Evolutionary conservation across 2,329 filamentous ascomycete genomes (phyloP), one percentile per base, ranked within the genome.

Genomic region (Aspergillus spinulosporus): DNA sequence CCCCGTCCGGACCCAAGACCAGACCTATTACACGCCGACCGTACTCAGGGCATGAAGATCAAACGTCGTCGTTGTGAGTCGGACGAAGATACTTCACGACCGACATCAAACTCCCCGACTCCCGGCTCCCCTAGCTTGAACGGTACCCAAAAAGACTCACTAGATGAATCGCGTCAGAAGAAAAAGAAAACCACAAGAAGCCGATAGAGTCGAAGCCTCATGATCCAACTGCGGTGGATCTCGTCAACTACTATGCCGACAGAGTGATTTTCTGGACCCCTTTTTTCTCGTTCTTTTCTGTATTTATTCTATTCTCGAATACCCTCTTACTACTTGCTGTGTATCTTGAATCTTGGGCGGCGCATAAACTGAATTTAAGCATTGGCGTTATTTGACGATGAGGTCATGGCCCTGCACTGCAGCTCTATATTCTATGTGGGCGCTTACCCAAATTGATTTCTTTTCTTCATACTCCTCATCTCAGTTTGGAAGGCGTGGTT

Each of bases 141-240:
- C 15, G 9, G 43, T 46, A 8, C 45, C 37, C 14, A 9, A 21
- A 47, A 21, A 21, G 21, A 21, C 21, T 21, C 21, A 21, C 21
- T 21, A 21, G 21, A 21, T 21, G 21, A 21, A 21, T 21, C 21
- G 21, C 21, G 21, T 21, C 21, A 65, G 42, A 62, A 56, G 49
- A 65, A 64, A 42, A 64, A 58, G 39, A 54, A 55, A 34, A 59
- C 49, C 28, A 21, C 9, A 42, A 49, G 29, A 32, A 37, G 21
- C 21, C 21, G 21, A 21, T 21, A 21, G 21, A 21, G 21, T 21
- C 21, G 2, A 31, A 12, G 9, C 9, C 34, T 37, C 34, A 37
- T 8, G 34, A 37, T 4, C 9, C 34, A 37, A 37, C n/a, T 12
- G 4, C 11, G 9, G n/a, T 37, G 11, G 34, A 37, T 12, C 21